Percentiles rank a stretch among this genome's conserved stretches.
phyloP scores from a whole-genome alignment of 352 stramenopile species.

The Pythium brachiatum region DNA sequence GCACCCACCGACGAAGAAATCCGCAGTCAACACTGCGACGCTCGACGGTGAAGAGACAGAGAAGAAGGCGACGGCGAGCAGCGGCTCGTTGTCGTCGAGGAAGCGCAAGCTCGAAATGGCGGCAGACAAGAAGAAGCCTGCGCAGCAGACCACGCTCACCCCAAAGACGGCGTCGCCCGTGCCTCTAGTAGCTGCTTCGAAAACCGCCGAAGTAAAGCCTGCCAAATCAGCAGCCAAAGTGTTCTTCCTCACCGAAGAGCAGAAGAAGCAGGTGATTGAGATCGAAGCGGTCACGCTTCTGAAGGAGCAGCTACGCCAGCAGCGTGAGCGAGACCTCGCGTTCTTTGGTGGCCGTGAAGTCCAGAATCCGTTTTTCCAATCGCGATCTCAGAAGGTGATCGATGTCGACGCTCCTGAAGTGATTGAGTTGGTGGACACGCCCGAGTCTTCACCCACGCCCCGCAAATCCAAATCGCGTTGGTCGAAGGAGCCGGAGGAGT shows the following conservation, averaged over 20 bases:
- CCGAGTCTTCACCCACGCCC: slow-evolving; percentile 13
- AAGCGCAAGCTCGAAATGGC: slow-evolving; percentile 69
- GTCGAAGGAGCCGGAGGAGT: slow-evolving; percentile 36
- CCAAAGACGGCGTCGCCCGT: not conserved
- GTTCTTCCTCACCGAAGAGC: slow-evolving; percentile 62
- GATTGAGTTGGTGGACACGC: slow-evolving; percentile 32
- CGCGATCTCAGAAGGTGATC: slow-evolving; percentile 26
- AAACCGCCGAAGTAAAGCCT: not conserved
- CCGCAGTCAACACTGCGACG: slow-evolving; percentile 7
- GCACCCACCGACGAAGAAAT: not conserved
- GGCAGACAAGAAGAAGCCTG: slow-evolving; percentile 19
- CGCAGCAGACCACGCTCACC: slow-evolving; percentile 17
- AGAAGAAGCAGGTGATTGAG: slow-evolving; percentile 69
- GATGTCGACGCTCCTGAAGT: slow-evolving; percentile 25
- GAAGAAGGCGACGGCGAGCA: slow-evolving; percentile 4
- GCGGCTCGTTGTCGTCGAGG: slow-evolving; percentile 1
- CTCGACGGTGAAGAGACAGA: slow-evolving; percentile 17
- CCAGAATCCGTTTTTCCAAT: slow-evolving; percentile 70
- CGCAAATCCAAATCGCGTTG: slow-evolving; percentile 31
- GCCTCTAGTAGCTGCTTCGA: slow-evolving; percentile 6
- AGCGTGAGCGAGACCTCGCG: slow-evolving; percentile 63
- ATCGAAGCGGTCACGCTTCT: slow-evolving; percentile 63
- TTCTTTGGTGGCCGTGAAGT: slow-evolving; percentile 59
- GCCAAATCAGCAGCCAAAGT: not conserved
- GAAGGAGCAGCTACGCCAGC: slow-evolving; percentile 58